Percentiles rank a stretch among this genome's conserved stretches.
Conservation (phyloP, 805 yeast species). For the Candida odintsovae region DNA sequence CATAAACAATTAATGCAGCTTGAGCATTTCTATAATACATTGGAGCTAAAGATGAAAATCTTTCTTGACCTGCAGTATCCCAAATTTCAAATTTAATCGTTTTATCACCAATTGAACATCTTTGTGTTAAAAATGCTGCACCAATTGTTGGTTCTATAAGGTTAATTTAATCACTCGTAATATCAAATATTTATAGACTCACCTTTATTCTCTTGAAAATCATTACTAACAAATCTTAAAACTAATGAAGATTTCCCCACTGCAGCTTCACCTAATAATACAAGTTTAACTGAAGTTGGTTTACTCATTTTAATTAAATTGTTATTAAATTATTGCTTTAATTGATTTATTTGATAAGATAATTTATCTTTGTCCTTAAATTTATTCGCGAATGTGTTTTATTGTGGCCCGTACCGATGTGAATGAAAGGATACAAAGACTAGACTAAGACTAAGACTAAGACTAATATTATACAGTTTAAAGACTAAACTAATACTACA, state of each 20-base stretch:
- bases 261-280: slow-evolving; percentile 93
- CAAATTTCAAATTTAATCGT: slow-evolving; percentile 90
- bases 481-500: no score
- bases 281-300: slow-evolving; percentile 78
- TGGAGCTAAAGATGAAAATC: slow-evolving; percentile 94
- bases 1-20: slow-evolving; percentile 94
- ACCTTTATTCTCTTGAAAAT: slow-evolving; percentile 88
- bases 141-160: slow-evolving; percentile 86
- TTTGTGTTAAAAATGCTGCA: slow-evolving; percentile 93
- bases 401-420: no score
- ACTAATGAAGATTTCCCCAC: slow-evolving; percentile 95
- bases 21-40: slow-evolving; percentile 97
- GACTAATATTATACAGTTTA: no score
- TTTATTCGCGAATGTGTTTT: no score
- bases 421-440: no score
- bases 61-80: slow-evolving; percentile 97
- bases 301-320: slow-evolving; percentile 13
- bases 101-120: slow-evolving; percentile 79
- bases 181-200: no score
- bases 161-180: no score
- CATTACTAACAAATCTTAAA: slow-evolving; percentile 87
- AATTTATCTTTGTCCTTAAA: no score
- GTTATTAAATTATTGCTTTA: no score
- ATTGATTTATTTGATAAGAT: no score
- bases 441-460: no score